A percentile compares a stretch with the other conserved stretches of the same genome.
Evolutionary conservation across 805 yeast genomes (phyloP).

Genomic region (Teunomyces kruisii): DNA sequence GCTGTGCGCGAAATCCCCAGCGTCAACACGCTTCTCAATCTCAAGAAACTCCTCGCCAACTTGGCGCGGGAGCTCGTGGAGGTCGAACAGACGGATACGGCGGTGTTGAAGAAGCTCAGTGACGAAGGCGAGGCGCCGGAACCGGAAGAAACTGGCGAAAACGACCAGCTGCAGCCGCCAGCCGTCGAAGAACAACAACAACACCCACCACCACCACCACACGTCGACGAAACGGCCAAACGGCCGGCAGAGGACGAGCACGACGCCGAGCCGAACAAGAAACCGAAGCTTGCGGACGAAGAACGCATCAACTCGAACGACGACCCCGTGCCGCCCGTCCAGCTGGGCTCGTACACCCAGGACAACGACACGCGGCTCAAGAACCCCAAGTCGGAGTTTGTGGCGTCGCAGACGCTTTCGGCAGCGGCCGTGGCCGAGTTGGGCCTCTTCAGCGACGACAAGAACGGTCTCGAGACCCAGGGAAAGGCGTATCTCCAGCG

Average conservation of each 20-base stretch:
- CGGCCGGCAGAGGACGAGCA: conserved; percentile 8
- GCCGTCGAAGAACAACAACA: conserved; percentile 2
- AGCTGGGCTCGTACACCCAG: conserved; percentile 42
- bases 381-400: conserved; percentile 77
- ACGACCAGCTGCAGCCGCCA: too few relatives aligned
- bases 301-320: conserved; percentile 20
- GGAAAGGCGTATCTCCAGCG: conserved; percentile 72
- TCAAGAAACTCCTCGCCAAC: conserved; percentile 43
- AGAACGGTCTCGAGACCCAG: conserved; percentile 58
- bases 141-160: conserved; percentile 10
- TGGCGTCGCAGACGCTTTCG: conserved; percentile 66
- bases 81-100: conserved; percentile 31
- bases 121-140: conserved; percentile 5
- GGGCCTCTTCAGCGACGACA: conserved; percentile 63
- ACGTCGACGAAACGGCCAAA: neutral
- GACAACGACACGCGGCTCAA: conserved; percentile 60
- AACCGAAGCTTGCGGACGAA: conserved; percentile 6
- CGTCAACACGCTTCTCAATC: conserved; percentile 44
- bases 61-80: conserved; percentile 38
- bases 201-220: too few relatives aligned
- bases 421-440: conserved; percentile 58
- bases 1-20: conserved; percentile 41
- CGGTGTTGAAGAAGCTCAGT: conserved; percentile 15
- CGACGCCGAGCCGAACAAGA: neutral
- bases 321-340: conserved; percentile 48